Conservation (phyloP, 2,329 filamentous ascomycete genomes). For the Aspergillus unguis region DNA sequence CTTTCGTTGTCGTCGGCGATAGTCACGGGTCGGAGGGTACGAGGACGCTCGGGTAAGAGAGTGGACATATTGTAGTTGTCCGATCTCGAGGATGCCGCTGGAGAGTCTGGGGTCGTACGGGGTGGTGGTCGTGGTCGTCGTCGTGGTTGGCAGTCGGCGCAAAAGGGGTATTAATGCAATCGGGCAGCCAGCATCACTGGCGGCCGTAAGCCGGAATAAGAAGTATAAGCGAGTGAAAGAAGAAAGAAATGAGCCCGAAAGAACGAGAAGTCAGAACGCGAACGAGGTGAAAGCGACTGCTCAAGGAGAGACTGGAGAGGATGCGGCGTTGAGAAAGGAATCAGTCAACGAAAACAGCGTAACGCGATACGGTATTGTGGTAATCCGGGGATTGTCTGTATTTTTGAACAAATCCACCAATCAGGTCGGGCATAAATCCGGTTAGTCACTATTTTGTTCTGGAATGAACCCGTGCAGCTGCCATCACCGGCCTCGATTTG, state of each 20-base stretch:
- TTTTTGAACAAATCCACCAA: background rate
- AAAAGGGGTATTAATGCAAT: slow-evolving; percentile 4
- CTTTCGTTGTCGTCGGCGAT: slow-evolving; percentile 25
- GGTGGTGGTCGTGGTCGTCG: background rate
- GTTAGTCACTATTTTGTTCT: background rate
- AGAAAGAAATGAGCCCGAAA: background rate
- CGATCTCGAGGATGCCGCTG: background rate
- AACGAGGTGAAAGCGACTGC: background rate
- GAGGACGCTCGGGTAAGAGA: slow-evolving; percentile 21
- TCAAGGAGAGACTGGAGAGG: background rate
- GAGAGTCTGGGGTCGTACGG: background rate
- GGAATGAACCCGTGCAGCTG: background rate
- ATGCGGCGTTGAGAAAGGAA: background rate
- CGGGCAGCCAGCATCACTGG: background rate
- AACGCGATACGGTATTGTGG: background rate
- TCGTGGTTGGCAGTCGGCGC: background rate
- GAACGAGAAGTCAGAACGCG: background rate
- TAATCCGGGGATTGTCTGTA: background rate
- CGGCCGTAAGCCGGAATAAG: background rate
- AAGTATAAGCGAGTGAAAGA: background rate
- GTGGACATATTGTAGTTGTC: slow-evolving; percentile 20
- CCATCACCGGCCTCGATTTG: background rate
- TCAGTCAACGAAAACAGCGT: background rate
- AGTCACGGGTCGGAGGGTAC: slow-evolving; percentile 17
- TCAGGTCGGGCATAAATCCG: background rate